A percentile compares a stretch with the other conserved stretches of the same genome.
These are phyloP conservation scores for Trichoderma sp. DNA, from an alignment of 2,329 filamentous ascomycete genomes.

Conservation along the genomic window DNA sequence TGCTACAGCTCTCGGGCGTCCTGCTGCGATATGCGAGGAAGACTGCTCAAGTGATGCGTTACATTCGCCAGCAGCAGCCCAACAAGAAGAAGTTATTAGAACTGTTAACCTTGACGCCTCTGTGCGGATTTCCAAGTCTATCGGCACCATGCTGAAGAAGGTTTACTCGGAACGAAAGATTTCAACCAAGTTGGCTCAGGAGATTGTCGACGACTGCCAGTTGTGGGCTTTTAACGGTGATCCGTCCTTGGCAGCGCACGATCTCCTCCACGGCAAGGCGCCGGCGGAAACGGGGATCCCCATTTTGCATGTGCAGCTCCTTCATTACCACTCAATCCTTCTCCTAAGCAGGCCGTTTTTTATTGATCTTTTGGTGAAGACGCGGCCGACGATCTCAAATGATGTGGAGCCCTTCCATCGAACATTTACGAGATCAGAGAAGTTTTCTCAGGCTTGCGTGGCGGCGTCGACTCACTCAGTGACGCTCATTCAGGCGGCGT, in stretches of 20 bases:
- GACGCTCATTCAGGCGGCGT: conserved; percentile 44
- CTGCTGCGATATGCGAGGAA: conserved; percentile 59
- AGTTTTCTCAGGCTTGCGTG: conserved; percentile 52
- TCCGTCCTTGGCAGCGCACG: conserved; percentile 47
- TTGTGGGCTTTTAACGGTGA: conserved; percentile 36
- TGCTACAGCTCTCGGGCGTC: conserved; percentile 60
- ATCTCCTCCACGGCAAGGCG: conserved; percentile 9
- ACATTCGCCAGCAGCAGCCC: conserved; percentile 12
- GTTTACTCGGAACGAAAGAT: conserved; percentile 61
- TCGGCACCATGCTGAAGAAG: conserved; percentile 57
- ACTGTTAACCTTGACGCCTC: conserved; percentile 49
- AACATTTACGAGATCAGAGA: conserved; percentile 38
- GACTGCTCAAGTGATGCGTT: conserved; percentile 57
- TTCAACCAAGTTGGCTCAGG: conserved; percentile 55
- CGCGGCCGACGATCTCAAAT: conserved; percentile 24
- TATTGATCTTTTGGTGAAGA: conserved; percentile 52
- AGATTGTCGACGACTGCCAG: conserved; percentile 45
- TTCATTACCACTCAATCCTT: conserved; percentile 62
- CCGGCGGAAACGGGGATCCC: conserved; percentile 49
- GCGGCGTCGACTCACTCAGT: conserved; percentile 51
- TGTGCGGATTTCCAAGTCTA: conserved; percentile 56
- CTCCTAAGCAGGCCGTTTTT: conserved; percentile 65
- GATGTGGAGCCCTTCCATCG: neutral
- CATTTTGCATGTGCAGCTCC: conserved; percentile 60
- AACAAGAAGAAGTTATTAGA: conserved; percentile 13